Evolutionary conservation across 176 grass and related monocot species (phyloP), one percentile per base, ranked within the genome.

Genomic region (Phoenix dactylifera): DNA sequence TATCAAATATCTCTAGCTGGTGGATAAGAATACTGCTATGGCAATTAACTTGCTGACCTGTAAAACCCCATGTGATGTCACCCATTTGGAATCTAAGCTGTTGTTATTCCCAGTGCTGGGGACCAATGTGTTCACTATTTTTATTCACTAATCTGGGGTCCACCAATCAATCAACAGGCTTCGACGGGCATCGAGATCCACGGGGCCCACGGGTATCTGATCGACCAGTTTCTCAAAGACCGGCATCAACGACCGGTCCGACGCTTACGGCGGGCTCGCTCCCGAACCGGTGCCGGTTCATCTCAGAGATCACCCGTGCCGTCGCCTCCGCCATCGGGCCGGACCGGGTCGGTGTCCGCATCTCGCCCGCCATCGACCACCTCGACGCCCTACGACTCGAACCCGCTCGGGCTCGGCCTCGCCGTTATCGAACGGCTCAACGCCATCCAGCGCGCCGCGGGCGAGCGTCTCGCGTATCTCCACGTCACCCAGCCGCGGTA

Each of bases 111-210:
- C 10, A 10, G 32, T 39, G 32, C 32, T 12, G 0, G 32, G 32
- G 6, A 39, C 32, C 32, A 12, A 0, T 1, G 2, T 20, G 20
- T 20, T 20, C 20, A 35, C 7, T 9, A 35, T 35, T 35, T 4
- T 35, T 35, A 0, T 35, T 4, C 32, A 9, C 32, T 35, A 7
- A 39, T 39, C 1, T 35, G 32, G 7, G 9, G 32, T 39, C 32
- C 32, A 39, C 32, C 32, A 12, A 6, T 53, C 32, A 12, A 6
- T 53, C 18, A 1, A 3, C 59, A 98, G 93, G 93, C 22, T 98
- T 98, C 3, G 93, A 98, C 50, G 93, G 93, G 93, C 76, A 82
- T 98, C 12, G 87, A 98, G 76, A 88, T 98, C 63, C 93, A 98
- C 7, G 87, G 87, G 0, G 93, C 93, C 16, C 87, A 98, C 60